Evolutionary conservation across 371 early-diverging fungal genomes (phyloP).

Genomic region (Capillidium heterosporum): DNA sequence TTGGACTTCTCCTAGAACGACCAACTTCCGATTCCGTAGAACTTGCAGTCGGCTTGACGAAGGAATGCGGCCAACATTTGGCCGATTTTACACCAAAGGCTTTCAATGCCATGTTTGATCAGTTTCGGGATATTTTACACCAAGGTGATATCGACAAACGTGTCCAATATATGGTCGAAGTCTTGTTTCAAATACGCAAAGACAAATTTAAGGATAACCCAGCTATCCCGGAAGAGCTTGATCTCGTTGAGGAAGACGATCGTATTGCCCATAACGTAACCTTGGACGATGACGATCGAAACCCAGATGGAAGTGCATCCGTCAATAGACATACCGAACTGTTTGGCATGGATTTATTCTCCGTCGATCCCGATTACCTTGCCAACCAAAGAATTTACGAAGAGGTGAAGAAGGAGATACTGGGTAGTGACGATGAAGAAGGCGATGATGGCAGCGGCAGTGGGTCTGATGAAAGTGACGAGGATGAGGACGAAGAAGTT

Average conservation of each 20-base stretch:
- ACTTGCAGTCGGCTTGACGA: slow-evolving; percentile 91
- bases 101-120: slow-evolving; percentile 78
- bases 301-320: slow-evolving; percentile 20
- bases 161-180: slow-evolving; percentile 95
- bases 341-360: slow-evolving; percentile 39
- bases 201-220: slow-evolving; percentile 85
- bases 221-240: slow-evolving; percentile 55
- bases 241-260: slow-evolving; percentile 90
- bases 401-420: slow-evolving; percentile 66
- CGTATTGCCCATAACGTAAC: slow-evolving; percentile 82
- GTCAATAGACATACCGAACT: not conserved
- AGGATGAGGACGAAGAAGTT: slow-evolving; percentile 29
- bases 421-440: slow-evolving; percentile 35
- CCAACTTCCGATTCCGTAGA: slow-evolving; percentile 96
- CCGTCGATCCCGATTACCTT: slow-evolving; percentile 57
- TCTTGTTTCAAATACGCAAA: slow-evolving; percentile 83
- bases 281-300: slow-evolving; percentile 73
- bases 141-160: slow-evolving; percentile 88
- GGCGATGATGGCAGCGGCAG: slow-evolving; percentile 18
- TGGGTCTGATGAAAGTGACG: slow-evolving; percentile 20
- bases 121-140: slow-evolving; percentile 80
- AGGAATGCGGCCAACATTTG: slow-evolving; percentile 75
- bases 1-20: slow-evolving; percentile 68
- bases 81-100: slow-evolving; percentile 60
- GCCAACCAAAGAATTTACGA: slow-evolving; percentile 71